Evolutionary conservation across 345 rosid species (phyloP), one percentile per base, ranked within the genome.

Genomic region (Eucalyptus viminalis): DNA sequence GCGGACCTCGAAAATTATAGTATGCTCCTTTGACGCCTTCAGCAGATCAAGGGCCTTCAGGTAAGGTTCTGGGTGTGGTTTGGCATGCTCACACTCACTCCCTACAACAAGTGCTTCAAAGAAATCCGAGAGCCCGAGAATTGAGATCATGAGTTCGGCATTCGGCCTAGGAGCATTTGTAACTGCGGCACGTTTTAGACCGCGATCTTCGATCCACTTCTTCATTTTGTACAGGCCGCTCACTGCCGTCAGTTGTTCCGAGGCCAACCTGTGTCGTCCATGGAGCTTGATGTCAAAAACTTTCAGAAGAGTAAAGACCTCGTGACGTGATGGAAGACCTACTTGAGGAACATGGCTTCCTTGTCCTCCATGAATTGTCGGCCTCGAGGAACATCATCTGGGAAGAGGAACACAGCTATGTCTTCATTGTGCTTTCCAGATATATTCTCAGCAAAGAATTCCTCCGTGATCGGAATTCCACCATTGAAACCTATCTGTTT

Each of bases 51-150:
- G 96, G 80, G 96, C 99, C 92, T 97, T 98, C 91, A 95, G 91
- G 93, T 98, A 98, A 45, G 99, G 96, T 22, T 92, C 97, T 5
- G 99, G 99, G 91, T 93, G 94, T 29, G 99, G 99, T 90, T 98
- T 98, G 50, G 96, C 97, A 87, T 54, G 95, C 62, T 96, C 97
- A 54, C 99, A 98, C 16, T 98, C 99, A 69, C 88, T 91, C 10
- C 99, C 99, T 16, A 96, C 7, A 86, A 98, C 94, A 86, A 98
- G 92, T 88, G 89, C 96, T 29, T 97, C 94, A 80, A 98, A 96
- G 91, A 98, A 98, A 92, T 96, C 96, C 34, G 89, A 83, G 19
- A 97, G 97, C 49, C 99, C 99, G 4, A 98, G 99, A 80, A 87
- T 93, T 7, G 97, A 91, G 90, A 97, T 95, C 92, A 98, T 93